A percentile compares a stretch with the other conserved stretches of the same genome.
Evolutionary conservation across 2,329 filamentous ascomycete species (phyloP).

Genomic region (Fusarium verticillioides): DNA sequence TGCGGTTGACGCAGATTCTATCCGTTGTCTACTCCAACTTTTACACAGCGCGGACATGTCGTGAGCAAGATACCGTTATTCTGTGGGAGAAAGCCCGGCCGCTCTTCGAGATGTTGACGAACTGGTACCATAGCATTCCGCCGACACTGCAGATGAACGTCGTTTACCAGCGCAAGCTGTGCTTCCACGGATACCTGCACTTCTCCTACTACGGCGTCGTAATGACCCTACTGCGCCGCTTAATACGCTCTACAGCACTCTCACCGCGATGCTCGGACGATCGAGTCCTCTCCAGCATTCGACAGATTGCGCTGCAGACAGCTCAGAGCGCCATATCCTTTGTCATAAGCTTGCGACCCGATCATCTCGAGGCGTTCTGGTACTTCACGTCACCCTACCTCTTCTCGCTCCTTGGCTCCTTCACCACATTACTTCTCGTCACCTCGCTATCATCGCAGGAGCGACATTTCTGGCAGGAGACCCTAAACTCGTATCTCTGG

Average conservation of each 20-base stretch:
- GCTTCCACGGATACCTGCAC: constrained; percentile 54
- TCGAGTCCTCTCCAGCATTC: constrained; percentile 44
- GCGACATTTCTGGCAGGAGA: constrained; percentile 49
- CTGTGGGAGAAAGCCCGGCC: constrained; percentile 61
- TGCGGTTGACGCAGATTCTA: constrained; percentile 58
- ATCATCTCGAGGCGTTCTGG: constrained; percentile 56
- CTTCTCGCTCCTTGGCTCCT: constrained; percentile 54
- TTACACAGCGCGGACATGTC: constrained; percentile 50
- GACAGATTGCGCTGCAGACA: constrained; percentile 47
- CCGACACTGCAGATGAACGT: constrained; percentile 57
- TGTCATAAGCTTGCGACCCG: constrained; percentile 48
- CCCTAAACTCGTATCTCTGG: constrained; percentile 50
- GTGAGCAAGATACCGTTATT: constrained; percentile 46
- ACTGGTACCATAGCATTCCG: constrained; percentile 59
- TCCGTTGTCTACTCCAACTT: constrained; percentile 58
- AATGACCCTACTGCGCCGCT: constrained; percentile 58
- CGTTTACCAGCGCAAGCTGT: constrained; percentile 55
- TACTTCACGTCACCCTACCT: constrained; percentile 53
- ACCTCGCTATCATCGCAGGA: constrained; percentile 48
- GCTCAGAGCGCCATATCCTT: constrained; percentile 50
- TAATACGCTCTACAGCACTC: constrained; percentile 52
- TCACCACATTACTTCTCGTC: constrained; percentile 52
- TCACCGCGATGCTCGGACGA: constrained; percentile 46
- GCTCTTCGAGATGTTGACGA: constrained; percentile 58
- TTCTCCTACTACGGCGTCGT: constrained; percentile 60